A percentile compares a stretch with the other conserved stretches of the same genome.
phyloP scores from a whole-genome alignment of 1,139 yeast species.

The Zygosaccharomyces sapae region DNA sequence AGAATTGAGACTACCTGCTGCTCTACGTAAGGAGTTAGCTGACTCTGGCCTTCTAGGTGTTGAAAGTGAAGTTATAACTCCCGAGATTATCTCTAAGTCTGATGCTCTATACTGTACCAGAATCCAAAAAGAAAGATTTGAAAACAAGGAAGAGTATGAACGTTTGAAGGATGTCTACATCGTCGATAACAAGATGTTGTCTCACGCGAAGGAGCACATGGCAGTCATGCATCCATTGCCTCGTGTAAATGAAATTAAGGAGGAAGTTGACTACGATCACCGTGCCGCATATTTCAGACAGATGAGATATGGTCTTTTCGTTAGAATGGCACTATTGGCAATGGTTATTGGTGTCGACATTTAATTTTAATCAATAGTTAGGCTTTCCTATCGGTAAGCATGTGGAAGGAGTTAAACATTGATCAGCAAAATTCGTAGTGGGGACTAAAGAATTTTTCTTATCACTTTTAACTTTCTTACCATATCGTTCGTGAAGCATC shows the following conservation, averaged over 20 bases:
- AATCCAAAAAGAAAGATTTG: slow-evolving; percentile 95
- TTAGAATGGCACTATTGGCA: slow-evolving; percentile 97
- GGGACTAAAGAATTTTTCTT: neutral
- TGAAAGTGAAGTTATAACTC: slow-evolving; percentile 74
- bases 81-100: slow-evolving; percentile 78
- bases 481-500: neutral
- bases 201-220: slow-evolving; percentile 96
- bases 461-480: neutral
- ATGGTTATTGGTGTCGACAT: slow-evolving; percentile 89
- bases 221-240: slow-evolving; percentile 99
- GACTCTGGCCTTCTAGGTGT: slow-evolving; percentile 62
- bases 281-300: slow-evolving; percentile 99
- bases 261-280: slow-evolving; percentile 98
- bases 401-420: neutral
- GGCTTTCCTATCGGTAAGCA: neutral
- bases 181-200: slow-evolving; percentile 86
- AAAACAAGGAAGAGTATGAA: slow-evolving; percentile 69
- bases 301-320: slow-evolving; percentile 96
- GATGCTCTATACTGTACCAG: slow-evolving; percentile 98
- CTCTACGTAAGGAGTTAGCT: slow-evolving; percentile 59
- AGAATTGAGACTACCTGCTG: slow-evolving; percentile 78
- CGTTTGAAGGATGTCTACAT: slow-evolving; percentile 87
- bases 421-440: slow-evolving; percentile 20
- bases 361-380: neutral
- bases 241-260: slow-evolving; percentile 91